A percentile compares a stretch with the other conserved stretches of the same genome.
Evolutionary conservation across 192 early-diverging fungal genomes (phyloP).

Genomic region (Coemansia sp.): DNA sequence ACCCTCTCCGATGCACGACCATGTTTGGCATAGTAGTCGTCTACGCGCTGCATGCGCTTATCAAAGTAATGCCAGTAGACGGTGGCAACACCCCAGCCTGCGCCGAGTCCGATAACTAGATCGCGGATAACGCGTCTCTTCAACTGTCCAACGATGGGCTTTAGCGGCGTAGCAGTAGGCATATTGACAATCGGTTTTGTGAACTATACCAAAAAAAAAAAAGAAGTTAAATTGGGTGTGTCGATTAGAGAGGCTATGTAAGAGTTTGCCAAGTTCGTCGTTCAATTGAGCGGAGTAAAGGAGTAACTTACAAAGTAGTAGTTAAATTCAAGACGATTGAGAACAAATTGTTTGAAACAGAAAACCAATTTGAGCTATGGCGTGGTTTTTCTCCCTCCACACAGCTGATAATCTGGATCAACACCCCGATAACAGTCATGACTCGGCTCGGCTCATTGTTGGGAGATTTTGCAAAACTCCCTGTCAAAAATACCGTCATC

Average conservation of each 20-base stretch:
- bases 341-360: neutral
- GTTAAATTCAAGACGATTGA: constrained; percentile 8
- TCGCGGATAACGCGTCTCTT: constrained; percentile 54
- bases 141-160: constrained; percentile 55
- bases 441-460: neutral
- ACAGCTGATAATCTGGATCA: constrained; percentile 6
- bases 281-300: neutral
- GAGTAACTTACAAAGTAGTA: constrained; percentile 2
- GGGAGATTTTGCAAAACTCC: no score
- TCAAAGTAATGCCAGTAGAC: constrained; percentile 56
- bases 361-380: neutral
- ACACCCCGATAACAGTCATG: neutral
- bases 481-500: no score
- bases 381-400: neutral
- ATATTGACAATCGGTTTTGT: constrained; percentile 13
- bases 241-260: constrained; percentile 3
- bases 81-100: constrained; percentile 31
- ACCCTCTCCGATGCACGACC: constrained; percentile 46
- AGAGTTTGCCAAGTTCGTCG: neutral
- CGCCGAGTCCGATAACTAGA: constrained; percentile 45
- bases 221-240: neutral
- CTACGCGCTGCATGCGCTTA: constrained; percentile 46
- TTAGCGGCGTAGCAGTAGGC: constrained; percentile 57
- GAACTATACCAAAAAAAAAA: neutral
- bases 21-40: constrained; percentile 54